phyloP scores from a whole-genome alignment of 441 rosid genomes.

The Erodium trifolium region DNA sequence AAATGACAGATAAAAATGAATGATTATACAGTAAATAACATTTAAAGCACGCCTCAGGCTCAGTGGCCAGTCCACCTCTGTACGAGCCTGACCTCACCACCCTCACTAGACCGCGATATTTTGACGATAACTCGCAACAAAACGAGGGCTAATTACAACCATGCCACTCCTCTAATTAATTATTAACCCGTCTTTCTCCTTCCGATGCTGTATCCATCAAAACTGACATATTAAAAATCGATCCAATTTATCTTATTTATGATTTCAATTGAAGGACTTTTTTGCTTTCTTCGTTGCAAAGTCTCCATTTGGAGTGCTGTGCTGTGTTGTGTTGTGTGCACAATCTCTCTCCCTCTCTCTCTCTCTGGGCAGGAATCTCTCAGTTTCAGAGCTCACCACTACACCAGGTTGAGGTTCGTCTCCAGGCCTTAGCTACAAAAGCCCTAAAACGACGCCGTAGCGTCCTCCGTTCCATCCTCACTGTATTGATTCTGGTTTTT shows the following conservation, averaged over 20 bases:
- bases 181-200: not conserved
- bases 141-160: conserved; percentile 20
- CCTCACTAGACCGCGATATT: too few relatives aligned
- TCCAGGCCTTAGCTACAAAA: too few relatives aligned
- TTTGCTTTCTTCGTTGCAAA: too few relatives aligned
- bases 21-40: conserved; percentile 17
- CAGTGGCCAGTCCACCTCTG: not conserved
- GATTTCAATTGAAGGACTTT: too few relatives aligned
- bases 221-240: not conserved
- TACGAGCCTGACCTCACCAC: too few relatives aligned
- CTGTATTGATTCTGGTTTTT: not conserved
- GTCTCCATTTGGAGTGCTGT: too few relatives aligned
- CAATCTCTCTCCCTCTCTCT: conserved; percentile 20
- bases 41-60: conserved; percentile 11
- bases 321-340: not conserved
- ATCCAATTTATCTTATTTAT: not conserved
- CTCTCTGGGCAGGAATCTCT: conserved; percentile 26
- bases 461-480: not conserved
- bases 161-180: conserved; percentile 13
- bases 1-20: not conserved
- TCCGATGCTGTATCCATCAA: conserved; percentile 8
- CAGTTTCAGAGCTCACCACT: conserved; percentile 36
- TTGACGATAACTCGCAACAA: too few relatives aligned
- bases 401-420: conserved; percentile 10
- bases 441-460: conserved; percentile 1